Base-by-base conservation (phyloP, 495 filamentous ascomycete species). In the Xylaria bambusicola region DNA sequence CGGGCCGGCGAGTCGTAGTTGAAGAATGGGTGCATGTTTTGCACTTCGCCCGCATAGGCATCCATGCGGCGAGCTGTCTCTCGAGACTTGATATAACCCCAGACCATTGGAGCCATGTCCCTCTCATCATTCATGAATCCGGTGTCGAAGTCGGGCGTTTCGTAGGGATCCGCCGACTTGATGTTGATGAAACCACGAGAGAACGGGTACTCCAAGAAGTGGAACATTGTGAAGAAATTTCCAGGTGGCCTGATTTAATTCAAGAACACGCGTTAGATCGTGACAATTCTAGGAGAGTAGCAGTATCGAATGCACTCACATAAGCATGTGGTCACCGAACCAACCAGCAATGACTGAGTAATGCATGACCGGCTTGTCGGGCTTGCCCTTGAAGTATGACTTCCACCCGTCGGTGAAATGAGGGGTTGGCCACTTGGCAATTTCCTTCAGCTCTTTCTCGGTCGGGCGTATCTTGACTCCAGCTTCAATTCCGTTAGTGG, bases 221-320 rank as follows among this genome's bases (percentile, higher is more conserved):
- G 88, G 80, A 92, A 92, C 88, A 92, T 92, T 59, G 84, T 88
- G 77, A 92, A 92, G 80, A 92, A 92, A 59, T 92, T 91, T 44
- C 88, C 89, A 3, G 86, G 82, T 0, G 88, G 88, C 71, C 72
- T 77, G 29, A 4, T 15, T 6, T 27, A 26, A 18, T 38, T 13
- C 10, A 6, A 31, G 8, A 47, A 36, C 42, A 2, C 62, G 21
- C 20, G 47, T 57, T n/a, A 56, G n/a, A 21, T 33, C 38, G 35
- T 29, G 17, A 41, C 1, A 8, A 13, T 27, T 2, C 13, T 8
- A 1, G 2, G 21, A 12, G 15, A 20, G 6, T 15, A 1, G n/a
- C 15, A 2, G 41, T 1, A 35, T 29, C 56, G 26, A 7, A 29
- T 2, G 31, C 40, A 60, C 65, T 64, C 48, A 73, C 77, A 89